phyloP scores from a whole-genome alignment of 2,329 filamentous ascomycete species.

The Penicillium thymicola region DNA sequence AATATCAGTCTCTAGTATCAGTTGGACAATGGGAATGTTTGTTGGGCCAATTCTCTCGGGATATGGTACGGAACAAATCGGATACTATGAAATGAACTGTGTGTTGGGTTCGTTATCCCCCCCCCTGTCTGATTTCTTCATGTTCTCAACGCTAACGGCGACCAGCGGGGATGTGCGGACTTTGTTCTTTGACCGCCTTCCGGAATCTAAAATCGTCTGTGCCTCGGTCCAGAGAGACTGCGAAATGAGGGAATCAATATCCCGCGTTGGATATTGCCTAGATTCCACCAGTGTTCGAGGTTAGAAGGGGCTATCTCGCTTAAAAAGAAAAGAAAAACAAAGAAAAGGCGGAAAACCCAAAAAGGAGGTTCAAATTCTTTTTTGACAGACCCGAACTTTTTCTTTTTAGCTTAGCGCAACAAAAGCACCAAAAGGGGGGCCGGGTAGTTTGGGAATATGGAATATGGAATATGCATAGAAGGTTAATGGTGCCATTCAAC shows the following conservation, averaged over 20 bases:
- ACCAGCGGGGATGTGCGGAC: conserved; percentile 16
- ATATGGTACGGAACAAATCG: conserved; percentile 16
- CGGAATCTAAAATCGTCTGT: conserved; percentile 11
- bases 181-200: conserved; percentile 12
- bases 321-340: not conserved
- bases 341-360: not conserved
- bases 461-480: not conserved
- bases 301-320: too few species aligned
- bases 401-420: not conserved
- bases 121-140: conserved; percentile 7
- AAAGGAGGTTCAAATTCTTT: too few species aligned
- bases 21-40: conserved; percentile 25
- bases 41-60: conserved; percentile 24
- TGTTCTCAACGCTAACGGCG: not conserved
- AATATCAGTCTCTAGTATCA: conserved; percentile 24
- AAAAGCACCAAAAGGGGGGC: not conserved
- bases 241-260: too few species aligned
- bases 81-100: conserved; percentile 25
- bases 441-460: not conserved
- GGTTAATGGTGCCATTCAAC: not conserved
- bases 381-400: not conserved
- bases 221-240: not conserved
- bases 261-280: too few species aligned
- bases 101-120: conserved; percentile 16
- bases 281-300: too few species aligned